Evolutionary conservation across 768 basidiomycete species (phyloP).

Genomic region (Cystobasidium tubakii): DNA sequence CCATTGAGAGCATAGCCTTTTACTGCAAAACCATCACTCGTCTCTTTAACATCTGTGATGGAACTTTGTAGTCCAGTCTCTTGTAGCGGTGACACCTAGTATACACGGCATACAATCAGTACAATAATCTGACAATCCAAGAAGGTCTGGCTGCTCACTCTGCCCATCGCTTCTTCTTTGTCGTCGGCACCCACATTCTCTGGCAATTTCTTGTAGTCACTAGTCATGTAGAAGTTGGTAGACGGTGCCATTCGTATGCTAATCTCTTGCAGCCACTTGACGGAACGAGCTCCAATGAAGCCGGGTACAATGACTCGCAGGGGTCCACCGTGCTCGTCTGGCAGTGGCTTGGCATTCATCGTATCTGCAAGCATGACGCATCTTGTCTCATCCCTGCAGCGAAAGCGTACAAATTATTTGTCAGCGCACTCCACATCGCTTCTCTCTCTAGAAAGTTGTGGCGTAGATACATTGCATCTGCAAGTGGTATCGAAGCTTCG

Average conservation of each 20-base stretch:
- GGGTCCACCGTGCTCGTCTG: conserved; percentile 60
- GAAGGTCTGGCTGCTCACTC: too few species aligned
- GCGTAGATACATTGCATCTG: conserved; percentile 7
- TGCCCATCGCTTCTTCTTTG: conserved; percentile 15
- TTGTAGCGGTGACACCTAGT: conserved; percentile 8
- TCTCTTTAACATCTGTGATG: not conserved
- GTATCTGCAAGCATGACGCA: conserved; percentile 3
- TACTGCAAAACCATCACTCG: not conserved
- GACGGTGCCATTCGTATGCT: not conserved
- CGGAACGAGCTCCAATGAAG: conserved; percentile 56
- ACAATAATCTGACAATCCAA: not conserved
- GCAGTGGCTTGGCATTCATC: conserved; percentile 11
- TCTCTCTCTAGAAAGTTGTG: not conserved
- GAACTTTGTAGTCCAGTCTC: conserved; percentile 21
- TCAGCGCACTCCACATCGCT: not conserved
- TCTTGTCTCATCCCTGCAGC: not conserved
- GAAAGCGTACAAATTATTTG: not conserved
- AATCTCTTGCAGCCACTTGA: conserved; percentile 55
- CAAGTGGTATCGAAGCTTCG: conserved; percentile 20
- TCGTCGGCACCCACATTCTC: conserved; percentile 2
- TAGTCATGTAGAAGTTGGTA: conserved; percentile 27
- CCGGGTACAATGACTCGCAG: conserved; percentile 62
- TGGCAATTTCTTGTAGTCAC: conserved; percentile 22
- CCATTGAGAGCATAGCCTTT: conserved; percentile 18
- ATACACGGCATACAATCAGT: not conserved